Conservation (phyloP, 192 early-diverging fungal species). For the Polychytrium aggregatum region DNA sequence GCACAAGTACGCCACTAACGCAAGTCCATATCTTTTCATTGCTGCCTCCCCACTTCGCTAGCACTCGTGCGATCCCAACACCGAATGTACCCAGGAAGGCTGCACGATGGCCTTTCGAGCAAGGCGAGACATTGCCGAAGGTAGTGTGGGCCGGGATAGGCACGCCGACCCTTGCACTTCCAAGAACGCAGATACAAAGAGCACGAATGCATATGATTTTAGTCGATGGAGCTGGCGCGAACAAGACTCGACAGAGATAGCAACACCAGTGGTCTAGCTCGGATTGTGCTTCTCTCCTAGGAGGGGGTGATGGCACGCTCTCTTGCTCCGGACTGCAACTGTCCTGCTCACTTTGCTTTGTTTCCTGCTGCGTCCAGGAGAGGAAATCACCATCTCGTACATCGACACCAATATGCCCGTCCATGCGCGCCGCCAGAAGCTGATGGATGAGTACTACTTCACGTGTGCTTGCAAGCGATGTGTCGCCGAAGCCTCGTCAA, state of each 20-base stretch:
- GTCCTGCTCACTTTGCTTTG: too few relatives aligned
- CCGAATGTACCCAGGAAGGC: slow-evolving; percentile 24
- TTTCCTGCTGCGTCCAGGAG: slow-evolving; percentile 19
- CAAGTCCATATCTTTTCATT: not conserved
- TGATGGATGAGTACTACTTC: slow-evolving; percentile 54
- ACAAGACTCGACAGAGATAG: too few relatives aligned
- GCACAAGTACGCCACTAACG: not conserved
- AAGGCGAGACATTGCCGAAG: slow-evolving; percentile 1
- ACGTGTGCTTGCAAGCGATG: slow-evolving; percentile 49
- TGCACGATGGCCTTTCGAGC: slow-evolving; percentile 14
- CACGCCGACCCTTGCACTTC: too few relatives aligned
- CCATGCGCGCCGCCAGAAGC: slow-evolving; percentile 33
- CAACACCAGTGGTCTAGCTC: too few relatives aligned
- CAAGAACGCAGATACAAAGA: too few relatives aligned
- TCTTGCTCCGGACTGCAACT: too few relatives aligned
- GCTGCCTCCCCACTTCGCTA: slow-evolving; percentile 2
- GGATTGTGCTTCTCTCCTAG: too few relatives aligned
- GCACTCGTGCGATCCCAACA: slow-evolving; percentile 52
- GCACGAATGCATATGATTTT: too few relatives aligned
- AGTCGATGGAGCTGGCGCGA: too few relatives aligned
- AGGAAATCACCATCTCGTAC: slow-evolving; percentile 55
- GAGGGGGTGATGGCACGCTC: too few relatives aligned
- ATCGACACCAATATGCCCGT: slow-evolving; percentile 51
- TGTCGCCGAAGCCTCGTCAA: slow-evolving; percentile 7
- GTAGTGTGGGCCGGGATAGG: too few relatives aligned